phyloP scores from a whole-genome alignment of 2,329 filamentous ascomycete species.

The Ophiostoma piceae region DNA sequence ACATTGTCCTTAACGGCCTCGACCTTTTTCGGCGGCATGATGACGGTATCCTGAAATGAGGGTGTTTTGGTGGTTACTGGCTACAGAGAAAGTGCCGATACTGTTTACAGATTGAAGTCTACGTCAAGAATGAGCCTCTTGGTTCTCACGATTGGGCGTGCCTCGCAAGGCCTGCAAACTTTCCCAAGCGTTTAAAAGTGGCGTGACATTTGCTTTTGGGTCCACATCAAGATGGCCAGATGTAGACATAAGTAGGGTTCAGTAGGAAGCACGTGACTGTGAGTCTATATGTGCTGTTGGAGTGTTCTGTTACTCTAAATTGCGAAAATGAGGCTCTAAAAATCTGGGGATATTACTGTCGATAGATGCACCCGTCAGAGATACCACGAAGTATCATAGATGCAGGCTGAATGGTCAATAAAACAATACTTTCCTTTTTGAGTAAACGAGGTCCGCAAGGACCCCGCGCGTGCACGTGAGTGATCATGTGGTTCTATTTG shows the following conservation, averaged over 20 bases:
- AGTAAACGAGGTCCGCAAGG: no score
- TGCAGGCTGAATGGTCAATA: no score
- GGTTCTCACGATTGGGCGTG: background rate
- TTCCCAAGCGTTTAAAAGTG: background rate
- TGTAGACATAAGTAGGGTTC: background rate
- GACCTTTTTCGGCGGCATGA: slow-evolving; percentile 42
- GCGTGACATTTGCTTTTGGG: background rate
- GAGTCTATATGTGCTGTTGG: background rate
- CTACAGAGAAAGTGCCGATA: background rate
- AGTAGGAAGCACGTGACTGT: background rate
- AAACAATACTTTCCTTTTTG: no score
- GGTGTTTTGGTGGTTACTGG: background rate
- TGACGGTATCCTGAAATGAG: slow-evolving; percentile 18
- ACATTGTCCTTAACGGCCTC: slow-evolving; percentile 41
- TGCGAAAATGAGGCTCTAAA: no score
- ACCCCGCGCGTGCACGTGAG: no score
- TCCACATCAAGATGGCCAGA: slow-evolving; percentile 3
- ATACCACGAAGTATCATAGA: no score
- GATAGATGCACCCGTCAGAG: no score
- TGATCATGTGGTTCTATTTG: no score
- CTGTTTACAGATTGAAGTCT: background rate
- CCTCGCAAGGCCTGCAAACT: background rate
- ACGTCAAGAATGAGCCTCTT: background rate
- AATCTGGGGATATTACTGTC: no score
- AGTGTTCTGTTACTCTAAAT: background rate